Conservation (phyloP, 306 rosid genomes). For the Mimosa pudica region DNA sequence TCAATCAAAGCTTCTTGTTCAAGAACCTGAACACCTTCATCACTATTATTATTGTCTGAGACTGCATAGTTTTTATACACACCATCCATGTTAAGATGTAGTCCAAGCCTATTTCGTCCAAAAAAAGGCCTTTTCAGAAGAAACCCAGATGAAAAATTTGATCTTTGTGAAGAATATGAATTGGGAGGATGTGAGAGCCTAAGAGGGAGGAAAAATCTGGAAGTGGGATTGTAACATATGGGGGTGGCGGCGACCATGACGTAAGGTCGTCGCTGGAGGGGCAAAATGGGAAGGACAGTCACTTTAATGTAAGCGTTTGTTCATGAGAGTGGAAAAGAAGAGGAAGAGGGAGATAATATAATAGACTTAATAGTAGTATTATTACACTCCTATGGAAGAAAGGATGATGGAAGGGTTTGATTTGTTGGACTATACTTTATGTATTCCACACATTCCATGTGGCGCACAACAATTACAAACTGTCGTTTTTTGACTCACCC, state of each 20-base stretch:
- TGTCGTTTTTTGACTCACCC: too few species aligned
- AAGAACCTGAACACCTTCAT: slow-evolving; percentile 49
- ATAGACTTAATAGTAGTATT: too few species aligned
- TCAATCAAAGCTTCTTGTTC: slow-evolving; percentile 59
- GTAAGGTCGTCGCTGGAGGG: background rate
- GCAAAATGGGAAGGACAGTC: background rate
- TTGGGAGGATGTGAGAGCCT: slow-evolving; percentile 22
- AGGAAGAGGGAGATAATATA: too few species aligned
- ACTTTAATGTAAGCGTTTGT: too few species aligned
- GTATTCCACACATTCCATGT: too few species aligned
- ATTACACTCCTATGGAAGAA: too few species aligned
- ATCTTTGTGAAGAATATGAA: slow-evolving; percentile 40
- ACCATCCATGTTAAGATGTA: slow-evolving; percentile 44
- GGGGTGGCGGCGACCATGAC: slow-evolving; percentile 43
- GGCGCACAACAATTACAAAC: too few species aligned
- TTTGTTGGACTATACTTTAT: too few species aligned
- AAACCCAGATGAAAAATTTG: slow-evolving; percentile 34
- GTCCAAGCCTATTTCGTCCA: slow-evolving; percentile 29
- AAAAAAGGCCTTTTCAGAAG: slow-evolving; percentile 29
- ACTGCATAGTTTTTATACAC: slow-evolving; percentile 36
- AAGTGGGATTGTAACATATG: slow-evolving; percentile 32
- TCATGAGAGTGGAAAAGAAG: too few species aligned
- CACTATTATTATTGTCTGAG: slow-evolving; percentile 36
- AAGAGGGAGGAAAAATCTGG: background rate
- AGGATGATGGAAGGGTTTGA: too few species aligned